Evolutionary conservation across 257 asterid species (phyloP).

Genomic region (Craterostigma plantagineum): DNA sequence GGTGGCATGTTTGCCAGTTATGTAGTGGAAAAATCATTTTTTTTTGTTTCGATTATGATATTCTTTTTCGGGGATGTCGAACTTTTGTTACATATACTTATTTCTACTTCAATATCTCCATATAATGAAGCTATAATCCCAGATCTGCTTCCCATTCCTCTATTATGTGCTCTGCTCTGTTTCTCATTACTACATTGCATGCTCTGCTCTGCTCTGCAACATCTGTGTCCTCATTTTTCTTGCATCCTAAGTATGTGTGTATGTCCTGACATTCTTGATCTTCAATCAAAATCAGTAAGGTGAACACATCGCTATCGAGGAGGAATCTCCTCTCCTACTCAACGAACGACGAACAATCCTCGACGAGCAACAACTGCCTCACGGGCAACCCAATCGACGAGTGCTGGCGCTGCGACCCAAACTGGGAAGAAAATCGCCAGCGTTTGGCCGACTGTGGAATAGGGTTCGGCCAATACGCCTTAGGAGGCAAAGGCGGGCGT

Average conservation of each 20-base stretch:
- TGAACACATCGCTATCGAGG: constrained; percentile 37
- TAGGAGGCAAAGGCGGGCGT: constrained; percentile 63
- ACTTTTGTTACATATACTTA: neutral
- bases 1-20: too few species aligned
- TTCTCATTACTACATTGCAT: too few species aligned
- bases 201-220: too few species aligned
- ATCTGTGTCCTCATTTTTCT: too few species aligned
- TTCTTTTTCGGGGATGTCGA: neutral
- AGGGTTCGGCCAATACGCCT: constrained; percentile 61
- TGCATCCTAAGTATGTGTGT: too few species aligned
- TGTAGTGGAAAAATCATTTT: neutral
- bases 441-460: constrained; percentile 48
- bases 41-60: neutral
- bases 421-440: constrained; percentile 56
- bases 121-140: too few species aligned
- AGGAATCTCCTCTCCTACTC: constrained; percentile 35
- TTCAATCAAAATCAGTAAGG: constrained; percentile 22
- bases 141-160: too few species aligned
- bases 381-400: constrained; percentile 68
- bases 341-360: constrained; percentile 17
- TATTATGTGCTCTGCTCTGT: too few species aligned
- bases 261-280: too few species aligned
- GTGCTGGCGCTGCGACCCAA: constrained; percentile 71
- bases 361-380: constrained; percentile 10
- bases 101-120: neutral